A percentile compares a stretch with the other conserved stretches of the same genome.
Conservation (phyloP, 306 rosid species). For the Begonia peltatifolia region DNA sequence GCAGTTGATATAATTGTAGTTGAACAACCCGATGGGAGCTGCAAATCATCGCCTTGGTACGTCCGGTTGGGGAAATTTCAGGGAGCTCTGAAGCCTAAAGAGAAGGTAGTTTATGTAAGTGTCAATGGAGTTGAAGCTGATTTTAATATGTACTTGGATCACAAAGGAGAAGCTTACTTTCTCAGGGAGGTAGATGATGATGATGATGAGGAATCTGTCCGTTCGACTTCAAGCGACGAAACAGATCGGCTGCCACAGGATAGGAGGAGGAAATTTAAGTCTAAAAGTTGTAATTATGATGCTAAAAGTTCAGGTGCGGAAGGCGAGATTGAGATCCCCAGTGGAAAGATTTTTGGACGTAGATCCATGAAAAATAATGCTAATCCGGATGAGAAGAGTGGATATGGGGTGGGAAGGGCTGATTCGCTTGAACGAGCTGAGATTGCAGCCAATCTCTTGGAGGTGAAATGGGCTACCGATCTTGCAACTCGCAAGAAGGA, state of each 20-base stretch:
- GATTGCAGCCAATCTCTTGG: constrained; percentile 70
- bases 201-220: constrained; percentile 28
- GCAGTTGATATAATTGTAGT: constrained; percentile 91
- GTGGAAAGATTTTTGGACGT: constrained; percentile 35
- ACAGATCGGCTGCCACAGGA: constrained; percentile 16
- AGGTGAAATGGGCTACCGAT: constrained; percentile 80
- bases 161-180: constrained; percentile 76
- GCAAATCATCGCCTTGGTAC: constrained; percentile 89
- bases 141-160: constrained; percentile 67
- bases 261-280: constrained; percentile 15
- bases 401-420: constrained; percentile 7
- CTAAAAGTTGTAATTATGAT: constrained; percentile 27
- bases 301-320: constrained; percentile 7
- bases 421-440: constrained; percentile 62
- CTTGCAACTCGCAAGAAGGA: constrained; percentile 7
- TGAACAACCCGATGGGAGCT: constrained; percentile 66
- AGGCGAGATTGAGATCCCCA: constrained; percentile 21
- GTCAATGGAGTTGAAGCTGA: constrained; percentile 59
- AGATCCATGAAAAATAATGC: constrained; percentile 27
- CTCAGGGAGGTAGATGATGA: constrained; percentile 38
- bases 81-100: constrained; percentile 72
- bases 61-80: constrained; percentile 87
- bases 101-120: constrained; percentile 42
- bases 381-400: constrained; percentile 10
- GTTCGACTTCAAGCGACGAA: constrained; percentile 33